Evolutionary conservation across 768 basidiomycete genomes (phyloP), one percentile per base, ranked within the genome.

Genomic region (Clitopilus passeckerianus): DNA sequence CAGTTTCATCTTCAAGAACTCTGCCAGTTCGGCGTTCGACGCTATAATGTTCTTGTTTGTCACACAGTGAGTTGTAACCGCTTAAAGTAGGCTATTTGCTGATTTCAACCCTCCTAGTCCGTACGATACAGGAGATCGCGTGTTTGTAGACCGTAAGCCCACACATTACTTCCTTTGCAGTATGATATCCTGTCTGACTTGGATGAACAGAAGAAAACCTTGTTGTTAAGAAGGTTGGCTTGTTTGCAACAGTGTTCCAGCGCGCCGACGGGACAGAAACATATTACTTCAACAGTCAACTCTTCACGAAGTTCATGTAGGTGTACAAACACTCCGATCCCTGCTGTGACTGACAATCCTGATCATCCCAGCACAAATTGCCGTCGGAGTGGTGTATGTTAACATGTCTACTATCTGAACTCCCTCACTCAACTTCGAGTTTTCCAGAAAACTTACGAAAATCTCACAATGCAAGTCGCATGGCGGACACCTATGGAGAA

Each of bases 41-140:
- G 80, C 89, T 24, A 86, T 91, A 66, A 87, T 91, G 80, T 89
- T 93, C 69, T 70, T 91, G 62, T 91, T 91, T 67, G 89, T 91
- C 41, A 87, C 89, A 2, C 91, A 93, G 89, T 90, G 62, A 63
- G 89, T 75, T 30, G 24, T 14, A 50, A 9, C 27, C 15, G 57
- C n/a, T 63, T 15, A 55, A 65, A 18, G 61, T 6, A 52, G 58
- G 58, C 53, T 22, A 15, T n/a, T 18, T 56, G 54, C 54, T 57
- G 56, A 57, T 20, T 16, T 24, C 4, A 18, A 5, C 16, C 50
- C 35, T 10, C 24, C 2, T 34, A 90, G 88, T 68, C 89, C 89
- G 3, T 91, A 86, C 63, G 90, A 91, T 64, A 90, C 90, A 22
- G 90, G 90, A 10, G 91, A 92, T 72, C 81, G 91, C n/a, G 85